Conservation (phyloP, 257 asterid species). For the Verbena officinalis region DNA sequence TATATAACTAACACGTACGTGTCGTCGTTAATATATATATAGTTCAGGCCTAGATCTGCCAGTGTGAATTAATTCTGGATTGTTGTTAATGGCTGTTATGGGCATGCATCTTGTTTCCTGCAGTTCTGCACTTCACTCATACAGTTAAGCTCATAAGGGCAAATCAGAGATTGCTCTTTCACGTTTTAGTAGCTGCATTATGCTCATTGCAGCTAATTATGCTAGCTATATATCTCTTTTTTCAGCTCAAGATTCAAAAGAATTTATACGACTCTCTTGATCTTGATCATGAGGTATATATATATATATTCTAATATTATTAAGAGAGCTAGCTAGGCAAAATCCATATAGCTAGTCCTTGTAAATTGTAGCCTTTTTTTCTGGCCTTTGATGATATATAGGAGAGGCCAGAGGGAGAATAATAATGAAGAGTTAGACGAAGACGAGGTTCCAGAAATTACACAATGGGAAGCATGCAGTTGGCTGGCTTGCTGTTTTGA, state of each 20-base stretch:
- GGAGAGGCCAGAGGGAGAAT: slow-evolving; percentile 59
- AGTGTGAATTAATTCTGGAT: slow-evolving; percentile 88
- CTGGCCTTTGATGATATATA: slow-evolving; percentile 32
- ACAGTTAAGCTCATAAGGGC: slow-evolving; percentile 84
- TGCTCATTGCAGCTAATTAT: slow-evolving; percentile 93
- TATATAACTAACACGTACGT: too few relatives aligned
- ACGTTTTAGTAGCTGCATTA: slow-evolving; percentile 91
- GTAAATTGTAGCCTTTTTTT: background rate
- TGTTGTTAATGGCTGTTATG: slow-evolving; percentile 97
- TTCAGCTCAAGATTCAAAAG: slow-evolving; percentile 86
- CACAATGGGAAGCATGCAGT: slow-evolving; percentile 92
- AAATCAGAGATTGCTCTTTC: slow-evolving; percentile 92
- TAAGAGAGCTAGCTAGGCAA: background rate
- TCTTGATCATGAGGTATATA: slow-evolving; percentile 64
- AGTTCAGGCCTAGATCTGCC: slow-evolving; percentile 90
- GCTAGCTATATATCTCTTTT: slow-evolving; percentile 79
- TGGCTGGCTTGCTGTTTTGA: slow-evolving; percentile 85
- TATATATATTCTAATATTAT: background rate
- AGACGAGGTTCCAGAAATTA: slow-evolving; percentile 78
- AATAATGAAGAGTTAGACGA: slow-evolving; percentile 51
- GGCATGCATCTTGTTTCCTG: slow-evolving; percentile 89
- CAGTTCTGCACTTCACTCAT: slow-evolving; percentile 90
- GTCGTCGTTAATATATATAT: slow-evolving; percentile 34
- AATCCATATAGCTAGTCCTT: background rate
- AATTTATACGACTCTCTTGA: slow-evolving; percentile 53